Evolutionary conservation across 768 basidiomycete species (phyloP), one percentile per base, ranked within the genome.

Genomic region (Pisolithus tinctorius): DNA sequence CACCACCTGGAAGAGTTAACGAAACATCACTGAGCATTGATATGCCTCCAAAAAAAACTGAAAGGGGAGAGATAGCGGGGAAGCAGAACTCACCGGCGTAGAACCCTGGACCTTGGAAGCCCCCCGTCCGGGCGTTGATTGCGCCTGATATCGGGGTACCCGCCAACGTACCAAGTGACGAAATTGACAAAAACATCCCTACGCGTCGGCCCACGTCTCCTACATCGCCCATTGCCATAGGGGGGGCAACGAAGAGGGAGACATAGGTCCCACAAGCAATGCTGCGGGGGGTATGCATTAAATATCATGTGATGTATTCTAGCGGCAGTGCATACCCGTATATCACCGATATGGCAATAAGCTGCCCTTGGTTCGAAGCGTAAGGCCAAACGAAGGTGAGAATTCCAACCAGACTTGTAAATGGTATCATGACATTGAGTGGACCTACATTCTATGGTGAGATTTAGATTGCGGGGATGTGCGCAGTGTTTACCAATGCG

Each of bases 111-210:
- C 0, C 74, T 70, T 0, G 61, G 62, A 48, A 76, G 74, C 56
- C 89, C 85, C 0, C 82, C 82, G 1, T 36, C 87, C 87, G 20
- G 2, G 20, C 20, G 20, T 20, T 20, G 20, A 20, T 20, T 20
- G 20, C 20, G 20, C 20, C 20, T 7, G 84, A 84, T 53, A 88
- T 83, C 37, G 87, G 87, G 3, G 85, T 84, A 0, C 87, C 87
- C 0, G 73, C 74, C 3, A 88, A 69, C 0, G 82, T 83, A 7
- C 84, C 84, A 16, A 87, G 37, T 0, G 86, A 74, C 23, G 80
- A 51, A 46, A 84, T 72, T 29, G 76, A 83, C 63, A 83, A 70
- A 53, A 78, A 79, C 73, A 86, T 80, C 6, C 87, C 86, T 0
- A 77, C 68, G 14, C 87, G 71, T 25, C 82, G 71, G 4, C 87